Base-by-base conservation (phyloP, 805 yeast species). In the Spathaspora girioi region DNA sequence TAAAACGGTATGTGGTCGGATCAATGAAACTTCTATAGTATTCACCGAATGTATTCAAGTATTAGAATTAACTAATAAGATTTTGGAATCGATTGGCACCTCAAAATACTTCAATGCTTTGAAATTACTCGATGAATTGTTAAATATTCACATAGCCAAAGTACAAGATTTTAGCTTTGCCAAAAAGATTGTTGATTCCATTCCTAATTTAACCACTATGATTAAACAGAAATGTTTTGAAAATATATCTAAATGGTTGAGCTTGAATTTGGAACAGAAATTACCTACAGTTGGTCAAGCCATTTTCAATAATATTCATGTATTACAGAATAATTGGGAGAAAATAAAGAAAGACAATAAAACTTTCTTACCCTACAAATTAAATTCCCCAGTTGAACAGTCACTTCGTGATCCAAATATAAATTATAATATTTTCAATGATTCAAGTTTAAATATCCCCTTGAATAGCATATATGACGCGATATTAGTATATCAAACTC, bases 321-420 rank as follows among this genome's bases (percentile, higher is more conserved):
- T 68, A 1, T 79, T 91, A 62, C 80, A 86, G 47, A 72, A 76
- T 14, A 73, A 76, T 40, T 89, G 96, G 93, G 74, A 76, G 35
- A 55, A 64, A 2, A 70, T 71, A 56, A 82, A 79, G 53, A 60
- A 69, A 6, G 62, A 69, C 8, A 77, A 78, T 52, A n/a, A 51
- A 2, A 47, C 52, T 11, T 74, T 84, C 47, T 65, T 73, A 3
- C 69, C 78, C 7, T 89, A 81, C 64, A 84, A 87, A 59, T 79
- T 93, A 56, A 92, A 92, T 64, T 88, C 97, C 0, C 88, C 96
- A 0, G 88, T 92, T 5, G 98, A 93, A 65, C 67, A 81, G 7
- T 82, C 96, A 6, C 73, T 90, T 62, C 76, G 97, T 59, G 83
- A 81, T 44, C 76, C 84, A 0, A 69, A 71, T 48, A 64, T 66